phyloP scores from a whole-genome alignment of 2,329 filamentous ascomycete genomes.

The Venturia aucupariae region DNA sequence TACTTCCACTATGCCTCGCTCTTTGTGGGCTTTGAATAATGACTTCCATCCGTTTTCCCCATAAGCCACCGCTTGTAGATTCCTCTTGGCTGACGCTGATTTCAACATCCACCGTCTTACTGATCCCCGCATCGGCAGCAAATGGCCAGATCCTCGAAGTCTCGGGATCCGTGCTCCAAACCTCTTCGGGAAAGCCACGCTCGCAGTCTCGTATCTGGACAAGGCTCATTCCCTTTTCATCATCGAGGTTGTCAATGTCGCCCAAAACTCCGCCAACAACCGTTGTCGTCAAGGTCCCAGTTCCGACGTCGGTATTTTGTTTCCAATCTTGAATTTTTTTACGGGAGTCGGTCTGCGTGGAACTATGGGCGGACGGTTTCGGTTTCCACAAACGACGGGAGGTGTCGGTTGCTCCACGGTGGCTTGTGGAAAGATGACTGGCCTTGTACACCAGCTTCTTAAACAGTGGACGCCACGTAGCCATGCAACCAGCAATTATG shows the following conservation, averaged over 20 bases:
- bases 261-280: slow-evolving; percentile 8
- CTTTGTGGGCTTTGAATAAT: slow-evolving; percentile 2
- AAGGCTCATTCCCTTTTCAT: background rate
- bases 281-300: slow-evolving; percentile 9
- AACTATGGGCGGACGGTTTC: background rate
- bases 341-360: background rate
- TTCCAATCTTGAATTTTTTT: background rate
- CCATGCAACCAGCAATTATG: slow-evolving; percentile 15
- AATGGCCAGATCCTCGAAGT: slow-evolving; percentile 10
- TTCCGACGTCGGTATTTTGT: background rate
- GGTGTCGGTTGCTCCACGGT: background rate
- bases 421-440: background rate
- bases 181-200: background rate
- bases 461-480: slow-evolving; percentile 16
- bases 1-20: background rate
- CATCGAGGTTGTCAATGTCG: background rate
- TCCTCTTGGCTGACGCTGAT: slow-evolving; percentile 12
- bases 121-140: background rate
- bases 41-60: slow-evolving; percentile 1
- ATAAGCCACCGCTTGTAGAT: background rate
- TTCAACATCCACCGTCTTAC: slow-evolving; percentile 10
- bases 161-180: slow-evolving; percentile 9
- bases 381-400: background rate
- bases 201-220: slow-evolving; percentile 2
- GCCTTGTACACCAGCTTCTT: slow-evolving; percentile 10